Percentiles rank a stretch among this genome's conserved stretches.
Conservation (phyloP, 495 filamentous ascomycete genomes). For the Melanomma pulvis-pyrius region DNA sequence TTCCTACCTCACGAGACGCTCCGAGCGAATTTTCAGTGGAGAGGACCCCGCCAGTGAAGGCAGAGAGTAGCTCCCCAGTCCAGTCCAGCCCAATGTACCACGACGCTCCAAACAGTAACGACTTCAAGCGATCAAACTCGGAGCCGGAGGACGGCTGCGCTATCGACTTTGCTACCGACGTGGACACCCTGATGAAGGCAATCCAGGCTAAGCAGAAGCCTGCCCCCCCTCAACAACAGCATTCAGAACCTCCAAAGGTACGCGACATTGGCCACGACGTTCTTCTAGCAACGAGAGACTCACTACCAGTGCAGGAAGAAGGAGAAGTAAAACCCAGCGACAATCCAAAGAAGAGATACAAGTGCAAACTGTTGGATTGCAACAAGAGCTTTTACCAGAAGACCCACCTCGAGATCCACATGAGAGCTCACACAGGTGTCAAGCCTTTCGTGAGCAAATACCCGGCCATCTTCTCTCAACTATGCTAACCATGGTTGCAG, state of each 20-base stretch:
- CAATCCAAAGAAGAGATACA: conserved; percentile 65
- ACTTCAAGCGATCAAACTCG: conserved; percentile 16
- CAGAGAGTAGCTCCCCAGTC: conserved; percentile 43
- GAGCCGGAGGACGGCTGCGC: conserved; percentile 30
- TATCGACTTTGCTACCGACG: conserved; percentile 72
- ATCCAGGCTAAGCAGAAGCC: conserved; percentile 73
- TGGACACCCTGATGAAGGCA: conserved; percentile 90
- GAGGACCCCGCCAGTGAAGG: conserved; percentile 43
- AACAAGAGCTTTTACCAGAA: conserved; percentile 86
- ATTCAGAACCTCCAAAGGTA: conserved; percentile 31
- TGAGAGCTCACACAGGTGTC: conserved; percentile 84
- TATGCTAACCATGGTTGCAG: conserved; percentile 49
- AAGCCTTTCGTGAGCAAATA: conserved; percentile 80
- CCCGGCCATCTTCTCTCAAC: neutral
- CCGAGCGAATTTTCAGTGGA: conserved; percentile 28
- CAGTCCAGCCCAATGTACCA: conserved; percentile 38
- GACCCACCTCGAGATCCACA: conserved; percentile 92
- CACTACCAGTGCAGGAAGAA: conserved; percentile 17
- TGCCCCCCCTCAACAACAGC: conserved; percentile 12
- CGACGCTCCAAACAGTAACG: conserved; percentile 30
- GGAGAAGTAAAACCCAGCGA: conserved; percentile 18
- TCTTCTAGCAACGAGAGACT: conserved; percentile 10
- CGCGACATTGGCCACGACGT: conserved; percentile 4
- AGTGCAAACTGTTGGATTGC: conserved; percentile 75
- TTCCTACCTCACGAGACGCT: conserved; percentile 27